A percentile compares a stretch with the other conserved stretches of the same genome.
Evolutionary conservation across 2,329 filamentous ascomycete species (phyloP).

Genomic region (Fusarium torreyae): DNA sequence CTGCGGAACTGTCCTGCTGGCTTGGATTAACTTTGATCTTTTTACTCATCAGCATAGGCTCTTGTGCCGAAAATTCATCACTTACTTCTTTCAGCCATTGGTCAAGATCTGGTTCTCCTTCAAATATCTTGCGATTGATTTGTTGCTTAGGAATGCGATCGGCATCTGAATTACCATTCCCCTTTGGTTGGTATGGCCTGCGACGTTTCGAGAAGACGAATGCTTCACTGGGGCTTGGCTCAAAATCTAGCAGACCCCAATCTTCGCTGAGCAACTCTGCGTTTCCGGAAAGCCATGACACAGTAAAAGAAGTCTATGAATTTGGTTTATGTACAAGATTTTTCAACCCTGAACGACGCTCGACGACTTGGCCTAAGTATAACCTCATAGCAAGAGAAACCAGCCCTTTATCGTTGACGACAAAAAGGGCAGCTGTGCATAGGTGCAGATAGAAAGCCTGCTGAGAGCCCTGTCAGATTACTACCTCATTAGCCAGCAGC

Average conservation of each 20-base stretch:
- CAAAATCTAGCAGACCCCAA: background rate
- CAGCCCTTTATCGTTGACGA: background rate
- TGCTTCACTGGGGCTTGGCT: background rate
- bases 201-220: background rate
- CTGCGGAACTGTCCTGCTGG: background rate
- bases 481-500: too few species aligned
- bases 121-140: background rate
- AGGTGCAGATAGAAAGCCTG: background rate
- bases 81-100: background rate
- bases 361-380: too few species aligned
- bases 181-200: background rate
- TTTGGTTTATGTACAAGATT: too few species aligned
- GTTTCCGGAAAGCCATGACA: background rate
- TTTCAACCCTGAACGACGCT: too few species aligned
- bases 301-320: background rate
- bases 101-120: background rate
- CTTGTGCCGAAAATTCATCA: rapidly evolving
- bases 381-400: background rate
- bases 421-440: background rate
- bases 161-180: rapidly evolving
- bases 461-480: background rate
- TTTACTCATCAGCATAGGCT: background rate
- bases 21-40: background rate
- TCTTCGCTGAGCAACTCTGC: background rate
- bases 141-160: rapidly evolving